Evolutionary conservation across 768 basidiomycete species (phyloP).

Genomic region (Candolleomyces efflorescens): DNA sequence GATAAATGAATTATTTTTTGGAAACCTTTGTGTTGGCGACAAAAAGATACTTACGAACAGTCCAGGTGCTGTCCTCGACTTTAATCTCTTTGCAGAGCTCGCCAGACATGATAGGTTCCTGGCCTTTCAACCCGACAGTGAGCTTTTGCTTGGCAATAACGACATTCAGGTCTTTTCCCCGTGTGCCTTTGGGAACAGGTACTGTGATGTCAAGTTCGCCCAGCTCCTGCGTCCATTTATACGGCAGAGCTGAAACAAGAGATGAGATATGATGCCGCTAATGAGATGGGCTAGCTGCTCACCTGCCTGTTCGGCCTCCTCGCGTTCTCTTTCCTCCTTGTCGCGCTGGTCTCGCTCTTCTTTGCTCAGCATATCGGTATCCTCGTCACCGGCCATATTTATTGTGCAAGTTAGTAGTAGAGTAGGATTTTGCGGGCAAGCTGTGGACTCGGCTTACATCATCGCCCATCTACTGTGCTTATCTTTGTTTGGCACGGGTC

Average conservation of each 20-base stretch:
- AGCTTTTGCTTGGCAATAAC: conserved; percentile 79
- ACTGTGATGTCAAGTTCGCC: conserved; percentile 80
- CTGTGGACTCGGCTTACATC: neutral
- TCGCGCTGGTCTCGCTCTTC: conserved; percentile 77
- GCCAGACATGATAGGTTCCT: conserved; percentile 83
- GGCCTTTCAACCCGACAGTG: conserved; percentile 78
- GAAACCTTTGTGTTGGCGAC: neutral
- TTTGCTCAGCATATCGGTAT: conserved; percentile 71
- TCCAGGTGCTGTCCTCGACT: conserved; percentile 97
- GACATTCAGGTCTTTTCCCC: conserved; percentile 70
- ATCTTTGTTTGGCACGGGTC: conserved; percentile 7
- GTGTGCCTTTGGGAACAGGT: conserved; percentile 84
- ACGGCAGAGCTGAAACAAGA: conserved; percentile 68
- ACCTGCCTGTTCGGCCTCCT: conserved; percentile 84
- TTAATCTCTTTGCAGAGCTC: conserved; percentile 93
- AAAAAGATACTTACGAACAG: conserved; percentile 60
- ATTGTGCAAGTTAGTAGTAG: neutral
- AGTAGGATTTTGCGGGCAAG: neutral
- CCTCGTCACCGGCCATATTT: conserved; percentile 18
- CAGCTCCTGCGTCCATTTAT: conserved; percentile 87
- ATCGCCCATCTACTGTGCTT: conserved; percentile 1
- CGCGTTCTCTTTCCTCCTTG: conserved; percentile 60
- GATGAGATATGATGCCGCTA: conserved; percentile 16
- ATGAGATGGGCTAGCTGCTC: conserved; percentile 23
- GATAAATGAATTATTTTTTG: conserved; percentile 2